Evolutionary conservation across 23 red algal species (phyloP), one percentile per base, ranked within the genome.

Genomic region (Agarophyton chilense): DNA sequence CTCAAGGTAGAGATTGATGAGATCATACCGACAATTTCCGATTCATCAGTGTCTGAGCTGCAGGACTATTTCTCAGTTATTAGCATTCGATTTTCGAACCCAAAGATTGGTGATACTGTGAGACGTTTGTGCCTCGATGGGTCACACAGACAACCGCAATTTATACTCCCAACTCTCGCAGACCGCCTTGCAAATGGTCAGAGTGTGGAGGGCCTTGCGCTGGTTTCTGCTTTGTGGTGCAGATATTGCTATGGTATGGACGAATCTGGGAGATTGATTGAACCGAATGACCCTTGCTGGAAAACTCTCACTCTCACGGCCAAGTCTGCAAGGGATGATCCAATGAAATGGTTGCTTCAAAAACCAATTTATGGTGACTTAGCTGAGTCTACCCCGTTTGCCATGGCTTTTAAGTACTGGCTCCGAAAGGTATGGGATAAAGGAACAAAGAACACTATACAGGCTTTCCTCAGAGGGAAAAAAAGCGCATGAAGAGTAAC

Each of bases 51-150:
- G 2, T 28, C 35, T 25, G 28, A 41, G 8, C n/a, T 68, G 12
- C 46, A 21, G 10, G 43, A 25, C 18, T 89, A 90, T 35, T 61
- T 61, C 16, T 49, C 34, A 14, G 35, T 41, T 25, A 53, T 90
- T 18, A 25, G 39, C 31, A 52, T 29, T 16, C 86, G 86, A 12
- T 90, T 90, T 63, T 43, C 44, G 19, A 79, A 90, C 38, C 71
- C 86, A 56, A 50, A 44, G 33, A 65, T 79, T 40, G 55, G 29
- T 28, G 72, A 89, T 51, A n/a, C 46, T 19, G 52, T 90, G 2
- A n/a, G 51, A 9, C 86, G 86, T 54, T 40, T 90, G 46, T 77
- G 71, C 2, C 39, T 78, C 35, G 67, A 90, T 53, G 86, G 86
- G 9, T 90, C 86, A 51, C 36, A 56, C 31, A 66, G 73, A 32